Percentiles rank a stretch among this genome's conserved stretches.
These are phyloP conservation scores for Lasiodiplodia gonubiensis DNA, from an alignment of 2,329 filamentous ascomycete species.

Conservation along the genomic window DNA sequence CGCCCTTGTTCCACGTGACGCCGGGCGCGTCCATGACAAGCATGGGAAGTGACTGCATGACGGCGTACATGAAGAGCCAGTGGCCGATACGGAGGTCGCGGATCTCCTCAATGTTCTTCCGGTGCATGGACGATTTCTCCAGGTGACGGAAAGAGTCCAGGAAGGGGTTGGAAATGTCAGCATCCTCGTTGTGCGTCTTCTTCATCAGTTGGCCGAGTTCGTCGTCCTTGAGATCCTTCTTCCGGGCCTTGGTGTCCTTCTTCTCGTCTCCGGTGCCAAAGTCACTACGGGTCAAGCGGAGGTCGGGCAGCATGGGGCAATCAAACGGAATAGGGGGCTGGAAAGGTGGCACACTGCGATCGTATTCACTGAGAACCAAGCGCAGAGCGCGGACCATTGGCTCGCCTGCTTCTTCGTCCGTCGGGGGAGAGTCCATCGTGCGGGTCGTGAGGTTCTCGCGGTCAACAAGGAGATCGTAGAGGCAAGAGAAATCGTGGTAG, in stretches of 20 bases:
- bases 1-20: conserved; percentile 70
- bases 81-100: conserved; percentile 74
- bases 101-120: conserved; percentile 69
- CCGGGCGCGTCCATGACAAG: conserved; percentile 77
- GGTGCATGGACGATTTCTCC: conserved; percentile 70
- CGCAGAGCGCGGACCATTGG: conserved; percentile 71
- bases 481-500: conserved; percentile 81
- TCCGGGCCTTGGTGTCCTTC: conserved; percentile 74
- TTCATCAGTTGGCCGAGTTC: conserved; percentile 79
- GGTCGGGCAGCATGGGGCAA: conserved; percentile 74
- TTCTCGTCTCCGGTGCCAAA: conserved; percentile 70
- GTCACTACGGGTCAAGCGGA: conserved; percentile 69
- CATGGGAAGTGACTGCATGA: conserved; percentile 78
- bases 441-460: conserved; percentile 78
- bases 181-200: conserved; percentile 80
- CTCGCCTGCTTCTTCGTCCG: conserved; percentile 62
- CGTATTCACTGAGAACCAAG: conserved; percentile 83
- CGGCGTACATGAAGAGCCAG: conserved; percentile 82
- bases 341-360: conserved; percentile 86
- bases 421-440: conserved; percentile 68
- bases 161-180: conserved; percentile 66
- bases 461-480: conserved; percentile 90
- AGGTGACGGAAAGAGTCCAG: conserved; percentile 73
- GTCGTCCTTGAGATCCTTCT: conserved; percentile 75
- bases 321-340: conserved; percentile 92